Evolutionary conservation across 2,329 filamentous ascomycete species (phyloP).

Genomic region (Sclerotinia trifoliorum): DNA sequence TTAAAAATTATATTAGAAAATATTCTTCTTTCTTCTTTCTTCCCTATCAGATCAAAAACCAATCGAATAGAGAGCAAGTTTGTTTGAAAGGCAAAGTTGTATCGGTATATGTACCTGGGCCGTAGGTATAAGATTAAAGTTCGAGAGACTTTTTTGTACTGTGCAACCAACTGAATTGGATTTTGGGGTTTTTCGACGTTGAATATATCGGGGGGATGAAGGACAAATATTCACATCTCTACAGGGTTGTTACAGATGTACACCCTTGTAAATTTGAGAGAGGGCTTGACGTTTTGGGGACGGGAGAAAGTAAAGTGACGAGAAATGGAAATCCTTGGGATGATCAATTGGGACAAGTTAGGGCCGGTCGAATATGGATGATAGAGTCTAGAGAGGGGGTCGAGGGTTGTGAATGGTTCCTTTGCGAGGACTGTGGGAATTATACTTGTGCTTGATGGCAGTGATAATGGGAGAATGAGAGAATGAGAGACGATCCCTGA

Average conservation of each 20-base stretch:
- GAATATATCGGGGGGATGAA: constrained; percentile 10
- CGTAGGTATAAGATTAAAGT: not conserved
- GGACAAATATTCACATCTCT: constrained; percentile 4
- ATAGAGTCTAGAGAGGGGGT: too few relatives aligned
- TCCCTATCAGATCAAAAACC: not conserved
- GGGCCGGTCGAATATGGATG: not conserved
- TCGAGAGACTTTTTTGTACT: not conserved
- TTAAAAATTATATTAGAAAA: not conserved
- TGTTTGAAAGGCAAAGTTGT: not conserved
- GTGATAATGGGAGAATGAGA: not conserved
- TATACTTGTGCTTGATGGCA: constrained; percentile 13
- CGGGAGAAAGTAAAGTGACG: not conserved
- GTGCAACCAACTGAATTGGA: not conserved
- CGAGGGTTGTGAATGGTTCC: not conserved
- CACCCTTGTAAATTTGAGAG: not conserved
- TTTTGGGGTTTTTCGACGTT: not conserved
- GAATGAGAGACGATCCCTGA: not conserved
- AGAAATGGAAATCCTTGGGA: constrained; percentile 15
- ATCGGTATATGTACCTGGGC: not conserved
- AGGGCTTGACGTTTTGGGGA: not conserved
- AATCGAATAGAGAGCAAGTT: not conserved
- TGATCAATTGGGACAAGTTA: constrained; percentile 8
- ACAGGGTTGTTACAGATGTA: not conserved
- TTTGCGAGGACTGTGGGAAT: not conserved
- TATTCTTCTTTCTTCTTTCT: not conserved